Base-by-base conservation (phyloP, 1,284 basidiomycete species). In the Malassezia sympodialis region DNA sequence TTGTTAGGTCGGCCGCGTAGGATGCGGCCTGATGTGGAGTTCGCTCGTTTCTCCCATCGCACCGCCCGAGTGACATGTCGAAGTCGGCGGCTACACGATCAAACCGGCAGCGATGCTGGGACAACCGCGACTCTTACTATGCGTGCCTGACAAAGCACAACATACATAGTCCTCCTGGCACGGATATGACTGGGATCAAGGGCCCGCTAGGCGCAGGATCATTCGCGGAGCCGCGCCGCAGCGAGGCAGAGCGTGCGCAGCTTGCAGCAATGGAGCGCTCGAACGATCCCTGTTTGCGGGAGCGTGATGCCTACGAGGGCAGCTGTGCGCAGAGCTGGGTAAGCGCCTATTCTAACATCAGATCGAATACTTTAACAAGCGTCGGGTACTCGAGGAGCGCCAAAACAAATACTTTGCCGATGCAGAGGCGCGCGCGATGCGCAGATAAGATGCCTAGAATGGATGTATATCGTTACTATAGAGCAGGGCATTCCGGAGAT, bases 291-390 rank as follows among this genome's bases (percentile, higher is more conserved):
- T 74, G 72, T 53, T 26, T 49, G 21, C 47, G 58, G 11, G 48
- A 53, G 47, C 37, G 72, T 32, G 56, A 61, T 30, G 58, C 48
- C 24, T 74, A 71, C 50, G 72, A 74, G 54, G 49, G 44, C 23
- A 62, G 62, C 28, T 73, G 71, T 53, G 68, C 69, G 6, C 55
- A 55, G 51, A 73, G 71, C 59, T 73, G 71, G 71, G 72, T 73
- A 61, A 58, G 69, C 68, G 17, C 12, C 3, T 14, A 11, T n/a
- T 26, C 31, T 39, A 35, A 31, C 14, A n/a, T 5, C 55, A 70
- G 70, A 61, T 72, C 23, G 70, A 72, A 32, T 73, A 73, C 60
- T 73, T 73, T 52, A 71, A 72, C 56, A 73, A 73, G 58, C 54
- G 72, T 31, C 59, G 70, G 43, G 65, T 73, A 1, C 49, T 72